These are phyloP conservation scores for Sedum album DNA, from an alignment of 164 flowering plant species.

Conservation along the genomic window DNA sequence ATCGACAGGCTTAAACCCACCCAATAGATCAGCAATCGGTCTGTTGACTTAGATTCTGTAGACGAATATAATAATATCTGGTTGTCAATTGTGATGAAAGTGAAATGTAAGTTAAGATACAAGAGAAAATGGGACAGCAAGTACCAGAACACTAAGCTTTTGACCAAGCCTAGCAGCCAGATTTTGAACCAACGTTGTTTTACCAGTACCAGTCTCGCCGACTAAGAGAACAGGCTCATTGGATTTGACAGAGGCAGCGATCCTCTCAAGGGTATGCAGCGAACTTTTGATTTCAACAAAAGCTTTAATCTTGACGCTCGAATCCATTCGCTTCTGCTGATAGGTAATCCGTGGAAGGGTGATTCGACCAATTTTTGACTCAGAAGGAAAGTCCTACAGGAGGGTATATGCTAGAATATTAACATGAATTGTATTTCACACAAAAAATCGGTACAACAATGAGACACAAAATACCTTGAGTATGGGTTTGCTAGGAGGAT, in stretches of 20 bases:
- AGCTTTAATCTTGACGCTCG: slow-evolving; percentile 24
- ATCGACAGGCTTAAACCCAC: slow-evolving; percentile 87
- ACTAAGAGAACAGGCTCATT: slow-evolving; percentile 96
- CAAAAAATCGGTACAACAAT: slow-evolving; percentile 14
- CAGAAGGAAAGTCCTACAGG: slow-evolving; percentile 39
- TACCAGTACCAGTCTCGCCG: slow-evolving; percentile 99
- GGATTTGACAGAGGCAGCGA: slow-evolving; percentile 73
- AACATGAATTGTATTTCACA: slow-evolving; percentile 10
- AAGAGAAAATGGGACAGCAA: slow-evolving; percentile 6
- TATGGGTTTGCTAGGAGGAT: slow-evolving; percentile 43
- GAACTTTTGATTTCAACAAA: slow-evolving; percentile 72
- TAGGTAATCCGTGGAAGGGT: slow-evolving; percentile 18
- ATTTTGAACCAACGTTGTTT: slow-evolving; percentile 93
- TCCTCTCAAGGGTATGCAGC: slow-evolving; percentile 62
- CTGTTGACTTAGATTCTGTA: slow-evolving; percentile 95
- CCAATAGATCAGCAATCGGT: slow-evolving; percentile 89
- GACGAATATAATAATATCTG: background rate
- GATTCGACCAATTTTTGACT: slow-evolving; percentile 57
- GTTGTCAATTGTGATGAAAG: background rate
- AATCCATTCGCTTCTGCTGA: slow-evolving; percentile 27
- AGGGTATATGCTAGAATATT: slow-evolving; percentile 2
- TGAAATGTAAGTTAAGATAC: background rate
- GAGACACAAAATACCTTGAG: slow-evolving; percentile 48
- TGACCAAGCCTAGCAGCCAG: slow-evolving; percentile 70
- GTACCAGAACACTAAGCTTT: slow-evolving; percentile 83